phyloP scores from a whole-genome alignment of 768 basidiomycete species.

The Hortiboletus flavorubellus region DNA sequence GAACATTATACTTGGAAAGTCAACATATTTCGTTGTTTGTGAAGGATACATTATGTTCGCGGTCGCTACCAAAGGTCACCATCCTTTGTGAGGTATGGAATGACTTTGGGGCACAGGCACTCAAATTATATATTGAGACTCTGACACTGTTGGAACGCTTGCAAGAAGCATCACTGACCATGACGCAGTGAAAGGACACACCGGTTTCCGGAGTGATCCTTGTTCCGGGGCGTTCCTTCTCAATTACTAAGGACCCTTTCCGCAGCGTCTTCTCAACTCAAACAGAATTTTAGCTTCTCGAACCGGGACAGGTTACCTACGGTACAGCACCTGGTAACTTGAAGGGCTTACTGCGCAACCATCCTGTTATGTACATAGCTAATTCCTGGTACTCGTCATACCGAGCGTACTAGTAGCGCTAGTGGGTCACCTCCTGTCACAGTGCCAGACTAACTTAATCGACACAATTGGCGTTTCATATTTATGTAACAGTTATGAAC shows the following conservation, averaged over 20 bases:
- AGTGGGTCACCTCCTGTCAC: not conserved
- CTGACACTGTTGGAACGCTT: too few relatives aligned
- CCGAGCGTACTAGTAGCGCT: not conserved
- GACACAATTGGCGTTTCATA: constrained; percentile 1
- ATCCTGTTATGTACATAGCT: too few relatives aligned
- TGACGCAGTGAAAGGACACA: not conserved
- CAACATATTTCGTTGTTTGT: too few relatives aligned
- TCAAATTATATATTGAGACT: too few relatives aligned
- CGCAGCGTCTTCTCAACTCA: not conserved
- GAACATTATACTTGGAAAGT: too few relatives aligned
- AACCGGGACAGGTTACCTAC: not conserved
- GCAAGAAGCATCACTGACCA: too few relatives aligned
- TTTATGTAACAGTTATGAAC: not conserved
- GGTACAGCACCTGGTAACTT: too few relatives aligned
- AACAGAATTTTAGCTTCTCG: not conserved
- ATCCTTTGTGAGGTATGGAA: too few relatives aligned
- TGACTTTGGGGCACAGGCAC: too few relatives aligned
- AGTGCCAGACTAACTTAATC: not conserved
- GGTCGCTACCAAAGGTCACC: too few relatives aligned
- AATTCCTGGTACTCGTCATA: not conserved
- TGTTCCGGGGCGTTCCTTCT: not conserved
- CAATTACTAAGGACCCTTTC: not conserved
- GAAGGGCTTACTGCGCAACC: too few relatives aligned
- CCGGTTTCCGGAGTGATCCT: not conserved
- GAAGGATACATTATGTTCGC: too few relatives aligned